phyloP scores from a whole-genome alignment of 1,139 yeast species.

The Blastobotrys persicus region DNA sequence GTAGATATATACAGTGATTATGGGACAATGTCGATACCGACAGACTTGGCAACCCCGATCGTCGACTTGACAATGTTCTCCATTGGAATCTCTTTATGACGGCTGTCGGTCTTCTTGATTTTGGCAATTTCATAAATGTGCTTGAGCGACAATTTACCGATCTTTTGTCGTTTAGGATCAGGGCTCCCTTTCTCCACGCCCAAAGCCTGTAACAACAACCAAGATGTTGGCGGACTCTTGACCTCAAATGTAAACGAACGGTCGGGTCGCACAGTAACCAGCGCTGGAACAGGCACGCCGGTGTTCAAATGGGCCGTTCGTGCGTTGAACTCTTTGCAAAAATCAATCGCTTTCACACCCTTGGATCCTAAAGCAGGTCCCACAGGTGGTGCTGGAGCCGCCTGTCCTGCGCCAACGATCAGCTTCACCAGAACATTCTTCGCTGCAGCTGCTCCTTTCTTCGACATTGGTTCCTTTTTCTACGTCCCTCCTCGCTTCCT shows the following conservation, averaged over 20 bases:
- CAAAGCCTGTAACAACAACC: constrained; percentile 80
- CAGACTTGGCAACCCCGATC: constrained; percentile 80
- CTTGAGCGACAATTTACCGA: constrained; percentile 77
- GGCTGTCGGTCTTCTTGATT: constrained; percentile 65
- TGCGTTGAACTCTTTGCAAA: constrained; percentile 97
- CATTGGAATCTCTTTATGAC: constrained; percentile 68
- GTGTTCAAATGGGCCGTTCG: constrained; percentile 84
- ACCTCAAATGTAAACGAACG: constrained; percentile 81
- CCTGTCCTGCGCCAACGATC: constrained; percentile 97
- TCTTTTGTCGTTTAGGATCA: constrained; percentile 42
- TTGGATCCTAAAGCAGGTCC: constrained; percentile 99
- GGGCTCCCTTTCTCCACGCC: constrained; percentile 78
- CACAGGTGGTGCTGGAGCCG: constrained; percentile 98
- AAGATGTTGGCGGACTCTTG: constrained; percentile 91
- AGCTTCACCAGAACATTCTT: constrained; percentile 68
- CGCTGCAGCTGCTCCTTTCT: constrained; percentile 23
- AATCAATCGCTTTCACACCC: constrained; percentile 98
- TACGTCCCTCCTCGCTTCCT: too few relatives aligned
- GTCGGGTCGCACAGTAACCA: constrained; percentile 86
- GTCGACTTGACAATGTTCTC: constrained; percentile 79
- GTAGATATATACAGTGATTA: constrained; percentile 32
- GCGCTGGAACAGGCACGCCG: constrained; percentile 87
- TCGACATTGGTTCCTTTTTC: constrained; percentile 19
- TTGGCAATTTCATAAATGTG: constrained; percentile 94
- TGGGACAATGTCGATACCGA: constrained; percentile 81